Evolutionary conservation across 2,329 filamentous ascomycete genomes (phyloP).

Genomic region (Cercospora sojina): DNA sequence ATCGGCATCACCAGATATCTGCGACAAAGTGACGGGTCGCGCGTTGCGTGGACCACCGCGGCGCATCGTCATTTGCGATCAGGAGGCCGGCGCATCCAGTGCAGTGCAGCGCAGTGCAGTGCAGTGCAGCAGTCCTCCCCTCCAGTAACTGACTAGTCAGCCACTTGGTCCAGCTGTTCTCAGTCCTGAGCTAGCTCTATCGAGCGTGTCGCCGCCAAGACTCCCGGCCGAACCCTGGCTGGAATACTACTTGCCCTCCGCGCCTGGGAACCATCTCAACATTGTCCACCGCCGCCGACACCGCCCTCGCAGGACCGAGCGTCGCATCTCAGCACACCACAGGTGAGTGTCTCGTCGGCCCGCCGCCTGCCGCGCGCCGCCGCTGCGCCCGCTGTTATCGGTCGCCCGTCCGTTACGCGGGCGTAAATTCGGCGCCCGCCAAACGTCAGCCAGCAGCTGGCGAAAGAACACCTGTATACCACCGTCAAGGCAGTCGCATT

Average conservation of each 20-base stretch:
- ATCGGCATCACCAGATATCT: background rate
- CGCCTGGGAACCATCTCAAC: conserved; percentile 3
- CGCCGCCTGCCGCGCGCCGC: background rate
- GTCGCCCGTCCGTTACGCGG: conserved; percentile 9
- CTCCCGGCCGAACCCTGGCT: background rate
- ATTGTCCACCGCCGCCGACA: conserved; percentile 1
- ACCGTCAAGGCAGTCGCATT: conserved; percentile 27
- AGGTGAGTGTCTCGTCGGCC: conserved; percentile 15
- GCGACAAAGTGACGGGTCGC: background rate
- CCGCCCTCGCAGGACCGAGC: conserved; percentile 5
- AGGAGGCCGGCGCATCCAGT: background rate
- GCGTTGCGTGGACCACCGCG: background rate
- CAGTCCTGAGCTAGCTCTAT: background rate
- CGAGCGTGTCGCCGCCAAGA: background rate
- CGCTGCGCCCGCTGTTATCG: conserved; percentile 9
- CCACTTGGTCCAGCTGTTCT: background rate
- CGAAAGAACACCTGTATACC: conserved; percentile 23
- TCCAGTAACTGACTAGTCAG: too few relatives aligned
- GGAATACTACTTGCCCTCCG: background rate
- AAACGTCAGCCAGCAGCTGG: conserved; percentile 3
- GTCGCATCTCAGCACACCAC: background rate
- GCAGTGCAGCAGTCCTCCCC: too few relatives aligned
- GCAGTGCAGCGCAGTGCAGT: too few relatives aligned
- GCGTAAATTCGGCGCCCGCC: conserved; percentile 13
- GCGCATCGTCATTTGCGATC: background rate